These are phyloP conservation scores for Thyridium curvatum DNA, from an alignment of 2,329 filamentous ascomycete species.

Conservation along the genomic window DNA sequence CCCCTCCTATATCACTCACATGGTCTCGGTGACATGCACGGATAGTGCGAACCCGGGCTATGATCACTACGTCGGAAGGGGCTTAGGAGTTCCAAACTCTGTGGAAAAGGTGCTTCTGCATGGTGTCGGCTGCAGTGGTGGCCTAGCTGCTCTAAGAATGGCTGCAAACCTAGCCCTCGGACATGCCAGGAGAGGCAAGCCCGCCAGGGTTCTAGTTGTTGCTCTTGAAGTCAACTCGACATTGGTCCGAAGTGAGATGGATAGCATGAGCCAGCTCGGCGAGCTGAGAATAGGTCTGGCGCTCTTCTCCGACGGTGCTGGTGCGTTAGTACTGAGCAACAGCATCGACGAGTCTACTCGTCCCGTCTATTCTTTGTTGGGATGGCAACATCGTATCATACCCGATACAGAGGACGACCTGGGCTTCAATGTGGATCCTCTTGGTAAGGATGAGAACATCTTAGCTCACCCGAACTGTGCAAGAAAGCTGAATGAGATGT, in stretches of 20 bases:
- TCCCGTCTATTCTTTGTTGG: too few species aligned
- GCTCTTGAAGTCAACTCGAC: slow-evolving; percentile 57
- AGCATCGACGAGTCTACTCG: slow-evolving; percentile 34
- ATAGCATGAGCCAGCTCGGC: slow-evolving; percentile 50
- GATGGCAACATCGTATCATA: too few species aligned
- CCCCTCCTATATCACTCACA: slow-evolving; percentile 50
- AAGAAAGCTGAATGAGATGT: not conserved
- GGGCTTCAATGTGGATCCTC: too few species aligned
- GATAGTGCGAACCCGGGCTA: slow-evolving; percentile 62
- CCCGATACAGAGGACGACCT: too few species aligned
- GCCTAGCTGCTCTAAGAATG: slow-evolving; percentile 52
- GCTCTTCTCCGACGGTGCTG: slow-evolving; percentile 63
- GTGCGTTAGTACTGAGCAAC: slow-evolving; percentile 57
- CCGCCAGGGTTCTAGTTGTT: slow-evolving; percentile 56
- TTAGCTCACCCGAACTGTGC: too few species aligned
- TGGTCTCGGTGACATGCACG: slow-evolving; percentile 61
- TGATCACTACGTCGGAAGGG: slow-evolving; percentile 55
- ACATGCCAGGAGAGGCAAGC: slow-evolving; percentile 46
- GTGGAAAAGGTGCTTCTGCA: slow-evolving; percentile 60
- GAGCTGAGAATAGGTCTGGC: slow-evolving; percentile 57
- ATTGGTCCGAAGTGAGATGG: slow-evolving; percentile 55
- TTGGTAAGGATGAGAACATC: too few species aligned
- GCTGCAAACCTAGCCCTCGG: slow-evolving; percentile 60
- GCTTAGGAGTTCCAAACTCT: slow-evolving; percentile 45
- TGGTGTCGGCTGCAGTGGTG: slow-evolving; percentile 58